Percentiles rank a stretch among this genome's conserved stretches.
phyloP scores from a whole-genome alignment of 805 yeast species.

The Schizosaccharomyces cryophilus region DNA sequence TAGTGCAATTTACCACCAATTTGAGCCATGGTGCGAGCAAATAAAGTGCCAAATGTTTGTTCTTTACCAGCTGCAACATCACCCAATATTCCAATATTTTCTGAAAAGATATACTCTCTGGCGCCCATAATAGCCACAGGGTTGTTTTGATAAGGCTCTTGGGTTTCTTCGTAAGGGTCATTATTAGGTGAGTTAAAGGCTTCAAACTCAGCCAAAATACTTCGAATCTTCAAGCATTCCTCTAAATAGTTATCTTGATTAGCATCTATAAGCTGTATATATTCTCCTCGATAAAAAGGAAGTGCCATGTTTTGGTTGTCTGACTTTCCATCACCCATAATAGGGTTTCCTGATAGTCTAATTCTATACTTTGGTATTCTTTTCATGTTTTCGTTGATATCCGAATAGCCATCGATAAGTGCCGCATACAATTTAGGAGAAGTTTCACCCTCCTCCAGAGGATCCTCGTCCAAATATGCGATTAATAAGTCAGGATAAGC shows the following conservation, averaged over 20 bases:
- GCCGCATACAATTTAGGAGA: slow-evolving; percentile 38
- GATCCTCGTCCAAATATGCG: slow-evolving; percentile 86
- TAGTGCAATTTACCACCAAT: slow-evolving; percentile 88
- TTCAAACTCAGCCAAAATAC: slow-evolving; percentile 75
- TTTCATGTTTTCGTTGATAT: slow-evolving; percentile 29
- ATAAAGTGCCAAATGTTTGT: slow-evolving; percentile 86
- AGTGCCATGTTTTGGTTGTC: slow-evolving; percentile 82
- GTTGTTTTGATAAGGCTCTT: slow-evolving; percentile 14
- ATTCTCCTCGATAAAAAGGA: slow-evolving; percentile 77
- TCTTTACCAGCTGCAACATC: slow-evolving; percentile 96
- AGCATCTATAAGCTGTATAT: slow-evolving; percentile 84
- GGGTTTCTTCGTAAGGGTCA: slow-evolving; percentile 38
- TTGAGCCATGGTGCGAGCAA: slow-evolving; percentile 78
- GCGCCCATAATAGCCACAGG: slow-evolving; percentile 91
- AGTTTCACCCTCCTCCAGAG: slow-evolving; percentile 23
- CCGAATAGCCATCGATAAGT: slow-evolving; percentile 36
- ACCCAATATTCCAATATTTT: slow-evolving; percentile 74
- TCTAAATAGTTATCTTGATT: slow-evolving; percentile 89
- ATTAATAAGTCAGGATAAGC: slow-evolving; percentile 52
- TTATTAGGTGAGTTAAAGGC: slow-evolving; percentile 32
- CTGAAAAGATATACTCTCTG: slow-evolving; percentile 81
- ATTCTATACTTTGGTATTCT: slow-evolving; percentile 39
- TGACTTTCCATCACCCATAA: slow-evolving; percentile 86
- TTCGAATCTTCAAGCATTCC: slow-evolving; percentile 74
- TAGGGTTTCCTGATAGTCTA: slow-evolving; percentile 79